Evolutionary conservation across 257 asterid species (phyloP).

Genomic region (Solanum sejunctum): DNA sequence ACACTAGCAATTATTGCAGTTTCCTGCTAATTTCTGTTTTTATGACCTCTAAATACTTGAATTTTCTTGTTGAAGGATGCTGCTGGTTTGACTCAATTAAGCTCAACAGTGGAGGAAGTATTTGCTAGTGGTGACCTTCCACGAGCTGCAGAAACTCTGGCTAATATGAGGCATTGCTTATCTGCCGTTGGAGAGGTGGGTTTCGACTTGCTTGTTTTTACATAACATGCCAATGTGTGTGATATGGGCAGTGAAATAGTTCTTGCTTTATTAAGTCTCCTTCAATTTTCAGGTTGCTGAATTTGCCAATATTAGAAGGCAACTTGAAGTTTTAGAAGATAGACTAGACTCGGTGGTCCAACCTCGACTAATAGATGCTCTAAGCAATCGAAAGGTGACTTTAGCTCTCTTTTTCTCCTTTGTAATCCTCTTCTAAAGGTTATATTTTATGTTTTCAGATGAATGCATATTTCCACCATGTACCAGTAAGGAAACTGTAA

Average conservation of each 20-base stretch:
- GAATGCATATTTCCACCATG: conserved; percentile 5
- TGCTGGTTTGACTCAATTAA: conserved; percentile 91
- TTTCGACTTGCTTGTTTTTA: not conserved
- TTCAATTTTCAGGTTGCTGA: conserved; percentile 77
- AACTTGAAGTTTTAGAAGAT: conserved; percentile 95
- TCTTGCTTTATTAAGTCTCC: not conserved
- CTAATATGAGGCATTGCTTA: conserved; percentile 94
- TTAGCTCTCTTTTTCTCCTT: conserved; percentile 7
- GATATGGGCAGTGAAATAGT: not conserved
- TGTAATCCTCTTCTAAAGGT: conserved; percentile 3
- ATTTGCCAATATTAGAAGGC: conserved; percentile 96
- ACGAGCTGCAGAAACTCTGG: conserved; percentile 92
- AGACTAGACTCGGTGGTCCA: conserved; percentile 97
- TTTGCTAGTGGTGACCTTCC: conserved; percentile 98
- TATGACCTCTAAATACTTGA: conserved; percentile 3
- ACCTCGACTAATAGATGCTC: conserved; percentile 87
- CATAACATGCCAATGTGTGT: not conserved
- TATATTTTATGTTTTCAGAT: conserved; percentile 1
- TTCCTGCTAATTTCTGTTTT: conserved; percentile 5
- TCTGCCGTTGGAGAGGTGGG: conserved; percentile 97
- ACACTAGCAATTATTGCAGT: not conserved
- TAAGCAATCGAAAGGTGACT: conserved; percentile 70
- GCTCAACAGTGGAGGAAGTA: conserved; percentile 98
- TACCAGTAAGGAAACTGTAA: not conserved
- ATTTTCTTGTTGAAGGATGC: conserved; percentile 58